Evolutionary conservation across 352 stramenopile species (phyloP).

Genomic region (Globisporangium camurandrum): DNA sequence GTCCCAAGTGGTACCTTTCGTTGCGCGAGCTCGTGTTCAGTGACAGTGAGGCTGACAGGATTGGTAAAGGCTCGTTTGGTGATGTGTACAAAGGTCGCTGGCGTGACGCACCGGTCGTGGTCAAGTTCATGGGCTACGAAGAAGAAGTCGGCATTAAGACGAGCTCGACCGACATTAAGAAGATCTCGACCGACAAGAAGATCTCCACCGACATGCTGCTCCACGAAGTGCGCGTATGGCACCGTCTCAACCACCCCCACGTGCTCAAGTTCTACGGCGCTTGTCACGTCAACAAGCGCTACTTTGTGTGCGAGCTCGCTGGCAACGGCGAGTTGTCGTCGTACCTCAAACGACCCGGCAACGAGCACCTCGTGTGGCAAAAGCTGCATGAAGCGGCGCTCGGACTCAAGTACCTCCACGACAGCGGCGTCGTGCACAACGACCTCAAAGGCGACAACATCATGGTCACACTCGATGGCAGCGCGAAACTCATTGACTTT

Average conservation of each 20-base stretch:
- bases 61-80: conserved; percentile 4
- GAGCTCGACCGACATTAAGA: too few relatives aligned
- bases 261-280: conserved; percentile 4
- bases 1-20: background rate
- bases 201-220: too few relatives aligned
- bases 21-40: conserved; percentile 3
- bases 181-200: conserved; percentile 1
- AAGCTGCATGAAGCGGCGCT: background rate
- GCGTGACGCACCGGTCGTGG: conserved; percentile 3
- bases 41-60: background rate
- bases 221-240: conserved; percentile 7
- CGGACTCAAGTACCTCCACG: conserved; percentile 1
- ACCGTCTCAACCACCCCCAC: background rate
- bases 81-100: conserved; percentile 5
- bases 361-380: background rate
- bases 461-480: conserved; percentile 2
- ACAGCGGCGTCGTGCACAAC: conserved; percentile 4
- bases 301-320: background rate
- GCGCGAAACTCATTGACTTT: conserved; percentile 1
- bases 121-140: conserved; percentile 13
- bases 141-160: too few relatives aligned
- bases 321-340: background rate
- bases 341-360: background rate
- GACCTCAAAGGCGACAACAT: conserved; percentile 20
- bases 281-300: conserved; percentile 1